Conservation (phyloP, 768 basidiomycete genomes). For the Kwoniella botswanensis region DNA sequence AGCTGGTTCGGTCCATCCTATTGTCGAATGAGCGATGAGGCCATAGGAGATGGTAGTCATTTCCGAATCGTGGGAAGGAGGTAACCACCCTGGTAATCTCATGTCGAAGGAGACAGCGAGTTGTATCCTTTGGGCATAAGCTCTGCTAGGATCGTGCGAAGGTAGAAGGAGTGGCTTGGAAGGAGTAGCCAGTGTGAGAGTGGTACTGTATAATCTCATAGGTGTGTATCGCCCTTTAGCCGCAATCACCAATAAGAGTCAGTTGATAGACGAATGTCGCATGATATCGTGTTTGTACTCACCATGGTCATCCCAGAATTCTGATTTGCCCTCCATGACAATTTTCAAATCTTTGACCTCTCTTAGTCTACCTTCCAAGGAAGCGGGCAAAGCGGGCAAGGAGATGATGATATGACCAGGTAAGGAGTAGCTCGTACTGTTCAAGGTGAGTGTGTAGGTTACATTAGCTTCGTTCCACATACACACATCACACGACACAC, state of each 20-base stretch:
- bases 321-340: constrained; percentile 84
- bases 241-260: not conserved
- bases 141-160: constrained; percentile 60
- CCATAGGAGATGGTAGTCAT: constrained; percentile 48
- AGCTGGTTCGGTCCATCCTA: constrained; percentile 38
- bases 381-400: constrained; percentile 63
- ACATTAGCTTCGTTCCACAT: not conserved
- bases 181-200: constrained; percentile 66
- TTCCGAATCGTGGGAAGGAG: constrained; percentile 56
- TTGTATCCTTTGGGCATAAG: constrained; percentile 61
- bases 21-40: constrained; percentile 27
- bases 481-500: not conserved
- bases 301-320: constrained; percentile 68
- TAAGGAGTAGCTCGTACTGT: constrained; percentile 82
- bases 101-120: constrained; percentile 84
- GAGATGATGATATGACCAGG: constrained; percentile 78
- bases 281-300: constrained; percentile 38
- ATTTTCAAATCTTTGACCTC: constrained; percentile 62
- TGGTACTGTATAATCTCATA: constrained; percentile 70
- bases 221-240: constrained; percentile 66
- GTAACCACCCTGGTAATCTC: constrained; percentile 88
- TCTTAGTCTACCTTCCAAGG: constrained; percentile 57
- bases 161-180: constrained; percentile 30
- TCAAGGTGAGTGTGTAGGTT: not conserved
- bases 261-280: not conserved